Base-by-base conservation (phyloP, 768 basidiomycete species). In the Mycena capillaripes region DNA sequence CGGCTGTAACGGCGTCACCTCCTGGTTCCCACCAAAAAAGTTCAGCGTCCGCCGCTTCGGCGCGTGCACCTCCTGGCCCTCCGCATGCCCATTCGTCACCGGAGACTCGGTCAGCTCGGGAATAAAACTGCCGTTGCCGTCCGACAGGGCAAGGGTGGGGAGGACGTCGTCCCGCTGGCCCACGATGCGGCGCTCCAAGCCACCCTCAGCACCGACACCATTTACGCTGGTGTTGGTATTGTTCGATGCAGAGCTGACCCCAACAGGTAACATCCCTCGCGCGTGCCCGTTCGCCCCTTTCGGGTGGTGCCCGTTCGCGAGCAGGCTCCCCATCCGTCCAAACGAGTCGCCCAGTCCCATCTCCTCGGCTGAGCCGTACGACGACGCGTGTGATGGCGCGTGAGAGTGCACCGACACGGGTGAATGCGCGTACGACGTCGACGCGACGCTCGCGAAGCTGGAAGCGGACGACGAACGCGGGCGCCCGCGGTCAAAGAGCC, bases 401-500 rank as follows among this genome's bases (percentile, higher is more conserved):
- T 27, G 27, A 21, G 11, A 23, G 40, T 21, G 29, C 25, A n/a
- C n/a, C n/a, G 42, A 58, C n/a, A 34, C n/a, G 25, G 42, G 19
- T 9, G 59, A 21, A 6, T 16, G 16, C 42, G 19, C 19, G 42
- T 12, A 14, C 16, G 42, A 44, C 32, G 16, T 34, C 27, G 56
- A 67, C n/a, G 44, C 46, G 46, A 17, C 66, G 56, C 21, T 23
- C 78, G 38, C 38, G 38, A 38, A 38, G 16, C 38, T 38, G 38
- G 38, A 10, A 2, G 11, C 38, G 38, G 38, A 38, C 38, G 8
- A 86, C 85, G 10, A 87, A 82, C 19, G 88, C 84, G 44, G 56
- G 36, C 56, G 56, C 14, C 46, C 46, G 87, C 84, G 21, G 91
- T 91, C 3, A 74, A 92, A 92, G 34, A 93, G 79, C 12, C 89